A percentile compares a stretch with the other conserved stretches of the same genome.
Evolutionary conservation across 2,329 filamentous ascomycete genomes (phyloP).

Genomic region (Cladophialophora carrionii): DNA sequence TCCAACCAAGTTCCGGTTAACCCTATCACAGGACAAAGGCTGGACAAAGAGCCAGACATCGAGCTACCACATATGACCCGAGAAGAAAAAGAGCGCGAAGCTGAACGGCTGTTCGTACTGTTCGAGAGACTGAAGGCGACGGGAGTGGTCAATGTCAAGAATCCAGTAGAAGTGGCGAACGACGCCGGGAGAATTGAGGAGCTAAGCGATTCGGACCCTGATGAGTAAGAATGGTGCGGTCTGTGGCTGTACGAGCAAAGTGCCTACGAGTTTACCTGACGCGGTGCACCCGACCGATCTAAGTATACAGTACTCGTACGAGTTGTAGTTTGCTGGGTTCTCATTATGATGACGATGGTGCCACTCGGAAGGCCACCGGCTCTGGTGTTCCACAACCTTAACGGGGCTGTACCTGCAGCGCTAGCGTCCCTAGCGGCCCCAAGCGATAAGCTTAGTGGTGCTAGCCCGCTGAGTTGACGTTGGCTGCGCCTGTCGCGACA

Average conservation of each 20-base stretch:
- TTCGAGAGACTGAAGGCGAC: slow-evolving; percentile 84
- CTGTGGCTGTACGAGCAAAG: background rate
- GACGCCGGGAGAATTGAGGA: slow-evolving; percentile 69
- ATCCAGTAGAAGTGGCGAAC: slow-evolving; percentile 72
- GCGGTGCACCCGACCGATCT: background rate
- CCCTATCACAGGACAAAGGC: slow-evolving; percentile 81
- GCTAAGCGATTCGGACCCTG: slow-evolving; percentile 33
- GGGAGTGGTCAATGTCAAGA: slow-evolving; percentile 75
- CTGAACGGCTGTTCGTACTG: slow-evolving; percentile 83
- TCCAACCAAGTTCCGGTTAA: slow-evolving; percentile 61
- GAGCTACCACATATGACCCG: slow-evolving; percentile 76
- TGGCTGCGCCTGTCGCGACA: slow-evolving; percentile 10
- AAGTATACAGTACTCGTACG: background rate
- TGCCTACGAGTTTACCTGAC: background rate
- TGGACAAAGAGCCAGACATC: slow-evolving; percentile 56
- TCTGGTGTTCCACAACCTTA: background rate
- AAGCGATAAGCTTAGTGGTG: slow-evolving; percentile 18
- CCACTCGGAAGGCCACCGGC: slow-evolving; percentile 29
- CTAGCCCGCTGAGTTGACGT: background rate
- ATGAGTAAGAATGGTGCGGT: background rate
- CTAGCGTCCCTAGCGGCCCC: slow-evolving; percentile 4
- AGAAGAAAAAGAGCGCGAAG: slow-evolving; percentile 90
- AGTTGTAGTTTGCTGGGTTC: background rate
- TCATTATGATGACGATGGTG: slow-evolving; percentile 21
- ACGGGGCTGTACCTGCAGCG: slow-evolving; percentile 18